Evolutionary conservation across 257 asterid species (phyloP), one percentile per base, ranked within the genome.

Genomic region (Jaltomata sinuosa): DNA sequence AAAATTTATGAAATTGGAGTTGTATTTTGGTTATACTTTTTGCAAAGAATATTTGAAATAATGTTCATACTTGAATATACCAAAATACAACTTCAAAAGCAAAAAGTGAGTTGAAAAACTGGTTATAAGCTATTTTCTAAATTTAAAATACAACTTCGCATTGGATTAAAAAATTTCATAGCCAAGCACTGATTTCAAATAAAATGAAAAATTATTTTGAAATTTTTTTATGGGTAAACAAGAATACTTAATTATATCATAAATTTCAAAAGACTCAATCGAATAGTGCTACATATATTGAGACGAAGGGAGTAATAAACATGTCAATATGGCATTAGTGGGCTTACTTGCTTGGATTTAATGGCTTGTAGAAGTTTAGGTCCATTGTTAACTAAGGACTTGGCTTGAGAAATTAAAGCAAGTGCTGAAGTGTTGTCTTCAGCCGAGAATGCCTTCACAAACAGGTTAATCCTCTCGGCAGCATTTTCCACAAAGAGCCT

Each of bases 281-380:
- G 15, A 64, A 29, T 29, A 29, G 40, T 64, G 0, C 8, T 11
- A 29, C 27, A 1, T 32, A 32, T 34, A 18, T 9, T 18, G 49
- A 67, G 77, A 19, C 1, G 0, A 0, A 8, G 25, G 9, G 4
- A 8, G 3, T 21, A 57, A 61, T 61, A 25, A 61, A 27, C 69
- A 61, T 25, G 68, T 1, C 18, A 25, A 10, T 61, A 61, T 10
- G 8, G 11, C 19, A 61, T 11, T n/a, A 57, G 0, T 4, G 36
- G 19, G 18, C 93, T 83, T 90, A 92, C 98, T 87, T 93, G 98
- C 72, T 94, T 94, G 38, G 97, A 89, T 87, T 87, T 90, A 18
- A 95, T 93, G 77, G 83, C 84, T 45, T 87, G 86, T 61, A 94
- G 91, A 85, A 93, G 86, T 82, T 93, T 94, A 65, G 87, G 85